phyloP scores from a whole-genome alignment of 306 rosid species.

The Rubus idaeus region DNA sequence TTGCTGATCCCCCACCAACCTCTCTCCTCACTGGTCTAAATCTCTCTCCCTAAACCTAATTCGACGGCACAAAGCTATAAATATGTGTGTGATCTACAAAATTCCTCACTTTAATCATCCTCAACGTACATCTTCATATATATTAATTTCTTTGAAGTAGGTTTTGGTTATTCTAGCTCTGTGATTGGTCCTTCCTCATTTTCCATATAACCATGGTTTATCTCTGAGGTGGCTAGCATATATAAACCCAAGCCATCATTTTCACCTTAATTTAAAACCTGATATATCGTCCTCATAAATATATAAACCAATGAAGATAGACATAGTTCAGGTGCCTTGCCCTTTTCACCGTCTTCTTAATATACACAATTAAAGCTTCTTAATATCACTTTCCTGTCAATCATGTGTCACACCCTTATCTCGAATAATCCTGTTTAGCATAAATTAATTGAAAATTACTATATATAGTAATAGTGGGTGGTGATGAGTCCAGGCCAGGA shows the following conservation, averaged over 20 bases:
- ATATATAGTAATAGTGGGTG: background rate
- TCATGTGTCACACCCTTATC: background rate
- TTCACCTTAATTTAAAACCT: slow-evolving; percentile 21
- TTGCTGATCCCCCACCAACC: slow-evolving; percentile 27
- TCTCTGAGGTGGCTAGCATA: background rate
- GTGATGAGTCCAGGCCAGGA: background rate
- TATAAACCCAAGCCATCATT: background rate
- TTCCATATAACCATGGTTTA: slow-evolving; percentile 2
- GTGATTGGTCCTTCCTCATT: background rate
- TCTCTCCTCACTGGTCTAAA: slow-evolving; percentile 15
- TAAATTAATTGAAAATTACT: background rate
- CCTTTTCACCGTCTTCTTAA: slow-evolving; percentile 14
- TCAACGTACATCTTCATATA: slow-evolving; percentile 27
- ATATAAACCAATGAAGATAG: slow-evolving; percentile 9
- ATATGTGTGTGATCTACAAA: slow-evolving; percentile 4
- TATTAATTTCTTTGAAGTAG: slow-evolving; percentile 8
- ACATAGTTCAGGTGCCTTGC: slow-evolving; percentile 16
- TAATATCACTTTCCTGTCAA: background rate
- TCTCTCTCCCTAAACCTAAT: slow-evolving; percentile 27
- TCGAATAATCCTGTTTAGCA: background rate
- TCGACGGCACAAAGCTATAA: slow-evolving; percentile 7
- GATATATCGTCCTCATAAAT: background rate
- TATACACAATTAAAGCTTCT: slow-evolving; percentile 24
- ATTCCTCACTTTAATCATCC: slow-evolving; percentile 43
- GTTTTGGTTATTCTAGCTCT: background rate